Percentiles rank a stretch among this genome's conserved stretches.
Evolutionary conservation across 805 yeast species (phyloP).

Genomic region (Candida stauntonica): DNA sequence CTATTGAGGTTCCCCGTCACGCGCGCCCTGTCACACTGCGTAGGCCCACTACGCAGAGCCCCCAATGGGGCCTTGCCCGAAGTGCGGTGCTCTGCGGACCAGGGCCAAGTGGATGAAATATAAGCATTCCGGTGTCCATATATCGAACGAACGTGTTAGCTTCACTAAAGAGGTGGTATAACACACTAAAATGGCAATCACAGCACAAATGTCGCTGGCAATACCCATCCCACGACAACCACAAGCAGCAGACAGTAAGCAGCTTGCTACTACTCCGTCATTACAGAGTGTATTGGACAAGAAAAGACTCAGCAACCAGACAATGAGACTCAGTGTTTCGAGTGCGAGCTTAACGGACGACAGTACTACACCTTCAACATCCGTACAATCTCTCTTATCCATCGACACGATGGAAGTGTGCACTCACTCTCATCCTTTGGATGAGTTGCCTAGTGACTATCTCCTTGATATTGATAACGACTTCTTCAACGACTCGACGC

Average conservation of each 20-base stretch:
- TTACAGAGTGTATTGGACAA: conserved; percentile 24
- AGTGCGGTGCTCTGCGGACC: too few species aligned
- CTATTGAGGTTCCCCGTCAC: background rate
- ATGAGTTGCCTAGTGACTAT: conserved; percentile 10
- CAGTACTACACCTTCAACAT: conserved; percentile 6
- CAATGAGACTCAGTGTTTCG: conserved; percentile 5
- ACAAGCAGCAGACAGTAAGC: background rate
- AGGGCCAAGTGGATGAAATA: too few species aligned
- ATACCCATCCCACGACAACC: conserved; percentile 20
- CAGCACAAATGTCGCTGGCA: conserved; percentile 13
- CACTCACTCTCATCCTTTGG: conserved; percentile 23
- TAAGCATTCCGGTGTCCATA: background rate
- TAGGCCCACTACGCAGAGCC: too few species aligned
- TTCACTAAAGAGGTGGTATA: too few species aligned
- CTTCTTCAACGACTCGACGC: conserved; percentile 12
- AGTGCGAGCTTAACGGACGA: conserved; percentile 7
- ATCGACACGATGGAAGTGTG: conserved; percentile 11
- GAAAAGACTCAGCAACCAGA: conserved; percentile 14
- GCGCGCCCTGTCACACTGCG: background rate
- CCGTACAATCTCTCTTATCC: conserved; percentile 13
- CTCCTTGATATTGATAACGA: conserved; percentile 24
- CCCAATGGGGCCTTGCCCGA: too few species aligned
- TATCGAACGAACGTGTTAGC: too few species aligned
- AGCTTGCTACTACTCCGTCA: conserved; percentile 16
- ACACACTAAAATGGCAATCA: conserved; percentile 10